Base-by-base conservation (phyloP, 768 basidiomycete genomes). In the Leccinum boreale region DNA sequence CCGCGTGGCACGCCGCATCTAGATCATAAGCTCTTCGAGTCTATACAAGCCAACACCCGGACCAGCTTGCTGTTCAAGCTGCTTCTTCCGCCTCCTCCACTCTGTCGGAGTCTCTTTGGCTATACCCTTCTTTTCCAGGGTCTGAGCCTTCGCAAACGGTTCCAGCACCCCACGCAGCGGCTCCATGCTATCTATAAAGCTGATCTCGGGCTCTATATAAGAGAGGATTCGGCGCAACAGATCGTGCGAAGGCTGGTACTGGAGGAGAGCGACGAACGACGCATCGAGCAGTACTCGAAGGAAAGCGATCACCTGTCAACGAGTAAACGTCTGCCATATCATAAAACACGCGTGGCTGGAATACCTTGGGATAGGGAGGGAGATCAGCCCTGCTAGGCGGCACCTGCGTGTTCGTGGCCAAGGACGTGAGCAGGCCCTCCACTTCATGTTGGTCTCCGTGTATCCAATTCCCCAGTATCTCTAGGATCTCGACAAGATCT, bases 231-330 rank as follows among this genome's bases (percentile, higher is more conserved):
- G 70, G 26, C 74, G 77, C 21, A 93, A 74, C 24, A 84, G 62
- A 23, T 66, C 62, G 63, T 89, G 83, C 5, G 86, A 78, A 0
- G 85, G 84, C 14, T 79, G 70, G 65, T 90, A 78, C 58, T 87
- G 84, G 12, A 92, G 75, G 21, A 93, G 76, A 1, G 78, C 72
- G 48, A 92, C 77, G 67, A 89, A 90, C 12, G 82, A 85, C 1
- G 89, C 80, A 69, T 93, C 91, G 26, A 93, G 77, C 55, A 91
- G 68, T 5, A 77, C 74, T 71, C 88, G 85, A 8, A 87, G 66
- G 74, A 92, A 87, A 0, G 69, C 61, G 23, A 86, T 69, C 53
- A 85, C 73, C 87, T 90, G 66, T 58, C 73, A 79, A 7, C 64
- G 42, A 5, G 72, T 70, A 0, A 85, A 64, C 28, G 72, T 55